Percentiles rank a stretch among this genome's conserved stretches.
These are phyloP conservation scores for Fistulifera solaris DNA, from an alignment of 108 stramenopile genomes.

Conservation along the genomic window DNA sequence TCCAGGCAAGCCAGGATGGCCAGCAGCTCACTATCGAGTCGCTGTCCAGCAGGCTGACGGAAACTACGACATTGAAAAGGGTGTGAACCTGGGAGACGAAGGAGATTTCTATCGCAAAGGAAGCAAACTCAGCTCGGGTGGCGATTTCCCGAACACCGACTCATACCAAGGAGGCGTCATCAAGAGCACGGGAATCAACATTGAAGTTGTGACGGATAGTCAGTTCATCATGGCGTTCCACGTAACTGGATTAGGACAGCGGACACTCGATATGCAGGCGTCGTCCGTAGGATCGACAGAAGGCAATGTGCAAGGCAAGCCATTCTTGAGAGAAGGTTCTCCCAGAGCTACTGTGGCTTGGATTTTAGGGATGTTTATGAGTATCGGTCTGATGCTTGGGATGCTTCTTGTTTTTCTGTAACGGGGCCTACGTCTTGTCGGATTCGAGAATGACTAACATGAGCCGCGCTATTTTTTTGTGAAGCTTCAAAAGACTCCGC, in stretches of 20 bases:
- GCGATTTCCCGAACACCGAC: slow-evolving; percentile 31
- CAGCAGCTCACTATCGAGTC: slow-evolving; percentile 65
- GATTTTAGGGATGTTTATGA: too few species aligned
- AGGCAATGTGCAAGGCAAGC: too few species aligned
- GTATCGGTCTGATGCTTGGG: too few species aligned
- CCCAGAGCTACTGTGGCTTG: too few species aligned
- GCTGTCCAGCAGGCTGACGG: slow-evolving; percentile 67
- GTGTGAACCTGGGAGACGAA: slow-evolving; percentile 16
- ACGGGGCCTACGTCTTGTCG: too few species aligned
- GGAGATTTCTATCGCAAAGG: slow-evolving; percentile 18
- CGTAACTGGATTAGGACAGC: not conserved
- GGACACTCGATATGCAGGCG: too few species aligned
- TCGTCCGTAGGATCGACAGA: too few species aligned
- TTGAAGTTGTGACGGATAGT: slow-evolving; percentile 16
- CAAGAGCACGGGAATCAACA: slow-evolving; percentile 17
- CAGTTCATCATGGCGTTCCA: slow-evolving; percentile 13
- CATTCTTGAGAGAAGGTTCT: too few species aligned
- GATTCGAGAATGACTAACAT: too few species aligned
- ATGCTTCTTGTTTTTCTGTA: too few species aligned
- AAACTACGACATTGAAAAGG: slow-evolving; percentile 56
- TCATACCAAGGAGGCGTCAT: slow-evolving; percentile 16
- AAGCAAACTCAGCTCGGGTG: slow-evolving; percentile 17
- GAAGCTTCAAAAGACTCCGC: too few species aligned
- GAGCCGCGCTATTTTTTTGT: too few species aligned
- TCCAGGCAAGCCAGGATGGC: slow-evolving; percentile 49